These are phyloP conservation scores for Penicillium paxilli DNA, from an alignment of 495 filamentous ascomycete species.

Conservation along the genomic window DNA sequence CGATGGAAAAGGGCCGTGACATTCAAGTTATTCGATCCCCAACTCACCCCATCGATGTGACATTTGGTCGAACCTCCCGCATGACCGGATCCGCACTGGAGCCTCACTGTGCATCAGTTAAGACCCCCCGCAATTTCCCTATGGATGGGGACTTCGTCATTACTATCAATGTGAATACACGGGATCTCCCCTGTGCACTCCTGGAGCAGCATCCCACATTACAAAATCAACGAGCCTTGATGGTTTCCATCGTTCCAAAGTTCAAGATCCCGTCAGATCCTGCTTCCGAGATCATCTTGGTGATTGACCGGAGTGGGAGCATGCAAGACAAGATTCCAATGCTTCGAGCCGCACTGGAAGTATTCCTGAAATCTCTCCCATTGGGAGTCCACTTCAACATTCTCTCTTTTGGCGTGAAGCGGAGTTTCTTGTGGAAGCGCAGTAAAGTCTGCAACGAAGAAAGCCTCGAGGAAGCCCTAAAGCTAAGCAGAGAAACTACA, in stretches of 20 bases:
- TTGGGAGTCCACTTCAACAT: slow-evolving; percentile 9
- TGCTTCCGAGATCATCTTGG: slow-evolving; percentile 7
- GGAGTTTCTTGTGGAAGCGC: slow-evolving; percentile 48
- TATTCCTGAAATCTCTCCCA: slow-evolving; percentile 8
- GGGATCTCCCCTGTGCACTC: slow-evolving; percentile 9
- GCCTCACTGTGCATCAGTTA: slow-evolving; percentile 57
- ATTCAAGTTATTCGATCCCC: slow-evolving; percentile 62
- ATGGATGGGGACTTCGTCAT: slow-evolving; percentile 52
- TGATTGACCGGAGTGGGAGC: slow-evolving; percentile 9
- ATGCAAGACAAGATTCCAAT: slow-evolving; percentile 3
- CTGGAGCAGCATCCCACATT: slow-evolving; percentile 11
- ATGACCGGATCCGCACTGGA: slow-evolving; percentile 42
- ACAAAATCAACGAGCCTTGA: slow-evolving; percentile 7
- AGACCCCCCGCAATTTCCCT: slow-evolving; percentile 40
- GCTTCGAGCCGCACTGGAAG: background rate
- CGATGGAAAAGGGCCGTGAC: slow-evolving; percentile 52
- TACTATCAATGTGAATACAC: slow-evolving; percentile 5
- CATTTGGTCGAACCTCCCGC: slow-evolving; percentile 53
- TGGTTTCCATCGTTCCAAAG: slow-evolving; percentile 13
- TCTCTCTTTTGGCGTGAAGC: background rate
- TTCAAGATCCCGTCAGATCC: slow-evolving; percentile 3
- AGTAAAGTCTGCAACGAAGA: slow-evolving; percentile 55
- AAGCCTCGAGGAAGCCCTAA: slow-evolving; percentile 51
- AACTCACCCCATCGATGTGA: slow-evolving; percentile 62
- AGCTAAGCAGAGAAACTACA: slow-evolving; percentile 46